Percentiles rank a stretch among this genome's conserved stretches.
These are phyloP conservation scores for Calonectria pseudoturangicola DNA, from an alignment of 2,329 filamentous ascomycete genomes.

Conservation along the genomic window DNA sequence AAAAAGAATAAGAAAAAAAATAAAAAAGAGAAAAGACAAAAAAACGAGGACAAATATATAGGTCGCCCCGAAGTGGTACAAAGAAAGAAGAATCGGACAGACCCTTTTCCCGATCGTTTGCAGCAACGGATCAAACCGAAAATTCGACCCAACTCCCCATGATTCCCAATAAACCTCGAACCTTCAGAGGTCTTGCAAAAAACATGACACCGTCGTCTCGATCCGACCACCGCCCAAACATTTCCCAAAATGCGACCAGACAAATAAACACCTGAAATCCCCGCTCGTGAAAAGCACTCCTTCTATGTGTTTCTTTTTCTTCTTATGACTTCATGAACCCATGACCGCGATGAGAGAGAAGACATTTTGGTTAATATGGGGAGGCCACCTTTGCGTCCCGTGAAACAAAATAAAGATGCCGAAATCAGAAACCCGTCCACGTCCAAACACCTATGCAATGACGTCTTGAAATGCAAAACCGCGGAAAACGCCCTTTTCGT, in stretches of 20 bases:
- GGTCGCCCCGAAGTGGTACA: slow-evolving; percentile 54
- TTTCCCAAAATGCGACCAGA: slow-evolving; percentile 60
- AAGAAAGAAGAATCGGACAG: slow-evolving; percentile 54
- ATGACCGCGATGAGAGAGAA: slow-evolving; percentile 56
- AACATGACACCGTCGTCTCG: slow-evolving; percentile 60
- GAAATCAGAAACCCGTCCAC: slow-evolving; percentile 52
- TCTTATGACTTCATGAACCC: slow-evolving; percentile 69
- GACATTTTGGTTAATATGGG: slow-evolving; percentile 56
- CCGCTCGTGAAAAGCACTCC: slow-evolving; percentile 59
- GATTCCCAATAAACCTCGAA: slow-evolving; percentile 57
- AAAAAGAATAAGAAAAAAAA: slow-evolving; percentile 45
- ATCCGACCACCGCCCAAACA: slow-evolving; percentile 58
- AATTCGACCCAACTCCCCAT: slow-evolving; percentile 62
- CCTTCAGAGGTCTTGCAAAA: slow-evolving; percentile 55
- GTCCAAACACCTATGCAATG: slow-evolving; percentile 69
- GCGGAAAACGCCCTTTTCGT: slow-evolving; percentile 62
- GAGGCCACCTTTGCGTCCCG: slow-evolving; percentile 52
- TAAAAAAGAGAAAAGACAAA: slow-evolving; percentile 50
- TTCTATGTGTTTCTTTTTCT: slow-evolving; percentile 68
- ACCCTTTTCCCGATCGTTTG: slow-evolving; percentile 58
- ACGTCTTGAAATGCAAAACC: slow-evolving; percentile 66
- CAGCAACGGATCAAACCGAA: slow-evolving; percentile 55
- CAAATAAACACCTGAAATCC: slow-evolving; percentile 60
- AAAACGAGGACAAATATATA: slow-evolving; percentile 57
- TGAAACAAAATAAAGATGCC: slow-evolving; percentile 55